A percentile compares a stretch with the other conserved stretches of the same genome.
These are phyloP conservation scores for Russula vinacea DNA, from an alignment of 768 basidiomycete species.

Conservation along the genomic window DNA sequence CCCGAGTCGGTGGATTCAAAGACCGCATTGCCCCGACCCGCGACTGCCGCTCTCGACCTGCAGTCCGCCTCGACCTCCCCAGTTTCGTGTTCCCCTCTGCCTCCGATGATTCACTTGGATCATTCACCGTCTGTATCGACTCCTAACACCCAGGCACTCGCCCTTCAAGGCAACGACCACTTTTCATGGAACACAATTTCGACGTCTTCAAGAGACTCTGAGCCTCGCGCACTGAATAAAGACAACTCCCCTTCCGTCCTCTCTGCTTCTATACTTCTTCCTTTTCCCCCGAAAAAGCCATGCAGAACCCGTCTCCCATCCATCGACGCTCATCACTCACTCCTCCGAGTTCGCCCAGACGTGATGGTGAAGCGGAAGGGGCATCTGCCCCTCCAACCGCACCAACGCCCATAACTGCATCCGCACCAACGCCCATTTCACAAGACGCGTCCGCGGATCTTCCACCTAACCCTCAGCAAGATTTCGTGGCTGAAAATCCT, in stretches of 20 bases:
- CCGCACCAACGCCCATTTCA: constrained; percentile 29
- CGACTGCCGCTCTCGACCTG: not conserved
- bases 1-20: constrained; percentile 8
- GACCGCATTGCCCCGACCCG: constrained; percentile 3
- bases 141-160: constrained; percentile 29
- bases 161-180: constrained; percentile 26
- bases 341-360: constrained; percentile 25
- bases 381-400: constrained; percentile 6
- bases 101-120: constrained; percentile 39
- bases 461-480: constrained; percentile 29
- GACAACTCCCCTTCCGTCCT: constrained; percentile 16
- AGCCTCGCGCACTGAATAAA: constrained; percentile 24
- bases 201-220: constrained; percentile 18
- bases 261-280: constrained; percentile 10
- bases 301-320: constrained; percentile 20
- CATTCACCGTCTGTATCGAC: constrained; percentile 32
- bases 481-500: constrained; percentile 23
- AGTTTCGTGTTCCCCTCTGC: constrained; percentile 14
- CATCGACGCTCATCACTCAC: constrained; percentile 24
- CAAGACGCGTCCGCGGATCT: constrained; percentile 18
- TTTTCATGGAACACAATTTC: constrained; percentile 26
- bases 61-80: not conserved
- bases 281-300: constrained; percentile 18
- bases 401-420: not conserved
- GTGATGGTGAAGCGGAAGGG: constrained; percentile 17